phyloP scores from a whole-genome alignment of 2,329 filamentous ascomycete genomes.

The Xylaria hypoxylon region DNA sequence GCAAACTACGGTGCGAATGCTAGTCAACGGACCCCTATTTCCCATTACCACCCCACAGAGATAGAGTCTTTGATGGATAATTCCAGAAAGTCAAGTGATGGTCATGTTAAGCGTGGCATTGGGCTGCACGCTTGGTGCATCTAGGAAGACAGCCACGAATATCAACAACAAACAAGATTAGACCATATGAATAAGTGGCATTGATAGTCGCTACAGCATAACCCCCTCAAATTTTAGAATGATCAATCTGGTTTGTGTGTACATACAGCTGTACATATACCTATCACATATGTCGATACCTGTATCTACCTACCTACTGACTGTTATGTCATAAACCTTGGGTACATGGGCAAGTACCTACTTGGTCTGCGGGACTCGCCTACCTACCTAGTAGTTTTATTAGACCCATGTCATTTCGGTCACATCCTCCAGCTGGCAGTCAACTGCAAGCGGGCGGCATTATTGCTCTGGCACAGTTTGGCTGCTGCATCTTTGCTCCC shows the following conservation, averaged over 20 bases:
- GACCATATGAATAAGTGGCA: neutral
- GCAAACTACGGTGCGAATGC: slow-evolving; percentile 5
- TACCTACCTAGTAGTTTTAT: neutral
- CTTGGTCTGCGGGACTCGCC: too few species aligned
- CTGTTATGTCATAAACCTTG: too few species aligned
- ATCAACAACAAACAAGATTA: neutral
- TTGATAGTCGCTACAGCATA: neutral
- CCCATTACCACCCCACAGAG: neutral
- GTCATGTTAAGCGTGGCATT: slow-evolving; percentile 8
- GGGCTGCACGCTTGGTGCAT: neutral
- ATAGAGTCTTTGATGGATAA: neutral
- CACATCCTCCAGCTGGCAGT: slow-evolving; percentile 9
- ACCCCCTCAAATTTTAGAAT: neutral
- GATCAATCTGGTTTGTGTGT: too few species aligned
- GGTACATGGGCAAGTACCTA: neutral
- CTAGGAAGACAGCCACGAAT: neutral
- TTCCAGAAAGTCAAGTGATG: neutral
- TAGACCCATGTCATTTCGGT: neutral
- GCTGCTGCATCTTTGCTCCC: too few species aligned
- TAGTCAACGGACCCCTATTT: neutral
- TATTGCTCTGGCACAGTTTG: neutral
- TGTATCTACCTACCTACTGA: too few species aligned
- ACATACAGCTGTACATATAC: neutral
- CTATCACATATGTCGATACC: neutral
- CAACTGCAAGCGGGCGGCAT: slow-evolving; percentile 12